phyloP scores from a whole-genome alignment of 163 green algal species.

The Coccomyxa subellipsoidea region DNA sequence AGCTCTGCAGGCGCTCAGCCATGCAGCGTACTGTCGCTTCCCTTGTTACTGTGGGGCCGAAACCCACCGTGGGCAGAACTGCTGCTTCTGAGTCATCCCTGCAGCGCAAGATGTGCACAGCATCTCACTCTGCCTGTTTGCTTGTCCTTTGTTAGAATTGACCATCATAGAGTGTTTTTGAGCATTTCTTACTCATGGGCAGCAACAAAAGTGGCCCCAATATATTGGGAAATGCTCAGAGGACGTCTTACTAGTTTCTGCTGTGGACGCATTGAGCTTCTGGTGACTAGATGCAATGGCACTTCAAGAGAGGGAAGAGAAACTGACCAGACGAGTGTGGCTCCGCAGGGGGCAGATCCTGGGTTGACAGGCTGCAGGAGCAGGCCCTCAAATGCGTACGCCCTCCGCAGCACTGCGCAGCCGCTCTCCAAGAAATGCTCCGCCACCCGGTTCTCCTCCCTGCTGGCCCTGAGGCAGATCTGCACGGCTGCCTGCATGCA shows the following conservation, averaged over 20 bases:
- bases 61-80: constrained; percentile 17
- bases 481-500: constrained; percentile 25
- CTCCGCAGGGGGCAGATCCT: neutral
- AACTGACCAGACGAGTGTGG: constrained; percentile 4
- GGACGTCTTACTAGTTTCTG: no score
- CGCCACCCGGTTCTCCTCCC: constrained; percentile 31
- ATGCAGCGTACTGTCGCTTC: neutral
- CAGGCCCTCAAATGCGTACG: constrained; percentile 39
- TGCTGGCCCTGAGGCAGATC: constrained; percentile 46
- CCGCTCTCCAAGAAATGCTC: constrained; percentile 54
- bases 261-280: no score
- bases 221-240: no score
- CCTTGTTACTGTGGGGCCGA: neutral
- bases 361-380: constrained; percentile 33
- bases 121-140: no score
- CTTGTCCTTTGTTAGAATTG: no score
- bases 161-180: no score
- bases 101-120: neutral
- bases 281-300: no score
- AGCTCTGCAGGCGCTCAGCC: constrained; percentile 1
- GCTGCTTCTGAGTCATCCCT: constrained; percentile 31
- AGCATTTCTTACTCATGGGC: no score
- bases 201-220: no score
- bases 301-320: no score
- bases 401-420: constrained; percentile 52